These are phyloP conservation scores for Monilinia vaccinii-corymbosi DNA, from an alignment of 2,329 filamentous ascomycete species.

Conservation along the genomic window DNA sequence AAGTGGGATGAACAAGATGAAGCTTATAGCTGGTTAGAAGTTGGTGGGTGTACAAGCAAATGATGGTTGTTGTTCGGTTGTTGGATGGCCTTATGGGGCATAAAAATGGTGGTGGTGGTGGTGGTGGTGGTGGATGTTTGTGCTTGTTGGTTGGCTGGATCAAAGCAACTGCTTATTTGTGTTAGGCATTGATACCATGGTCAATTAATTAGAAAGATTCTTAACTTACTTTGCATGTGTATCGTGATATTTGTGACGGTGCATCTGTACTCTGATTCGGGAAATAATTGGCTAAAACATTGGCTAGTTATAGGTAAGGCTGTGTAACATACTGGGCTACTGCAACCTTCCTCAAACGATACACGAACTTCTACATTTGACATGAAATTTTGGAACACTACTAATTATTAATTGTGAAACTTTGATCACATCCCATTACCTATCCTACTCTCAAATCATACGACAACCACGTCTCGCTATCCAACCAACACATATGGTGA, in stretches of 20 bases:
- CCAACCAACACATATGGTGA: neutral
- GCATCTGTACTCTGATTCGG: neutral
- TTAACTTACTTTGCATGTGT: neutral
- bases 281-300: neutral
- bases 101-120: conserved; percentile 1
- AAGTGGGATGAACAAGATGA: conserved; percentile 2
- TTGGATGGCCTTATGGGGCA: conserved; percentile 4
- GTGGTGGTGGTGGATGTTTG: conserved; percentile 3
- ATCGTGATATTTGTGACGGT: neutral
- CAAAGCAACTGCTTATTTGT: neutral
- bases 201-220: conserved; percentile 11
- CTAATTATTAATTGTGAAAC: neutral
- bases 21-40: neutral
- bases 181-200: conserved; percentile 3
- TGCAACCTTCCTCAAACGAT: neutral
- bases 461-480: neutral
- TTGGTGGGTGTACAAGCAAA: neutral
- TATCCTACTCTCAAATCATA: neutral
- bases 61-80: neutral
- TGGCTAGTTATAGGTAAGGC: neutral
- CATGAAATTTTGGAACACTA: neutral
- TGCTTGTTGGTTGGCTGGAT: neutral
- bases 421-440: neutral
- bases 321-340: neutral
- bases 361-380: neutral